Base-by-base conservation (phyloP, 352 stramenopile species). In the Globisporangium takayamanum region DNA sequence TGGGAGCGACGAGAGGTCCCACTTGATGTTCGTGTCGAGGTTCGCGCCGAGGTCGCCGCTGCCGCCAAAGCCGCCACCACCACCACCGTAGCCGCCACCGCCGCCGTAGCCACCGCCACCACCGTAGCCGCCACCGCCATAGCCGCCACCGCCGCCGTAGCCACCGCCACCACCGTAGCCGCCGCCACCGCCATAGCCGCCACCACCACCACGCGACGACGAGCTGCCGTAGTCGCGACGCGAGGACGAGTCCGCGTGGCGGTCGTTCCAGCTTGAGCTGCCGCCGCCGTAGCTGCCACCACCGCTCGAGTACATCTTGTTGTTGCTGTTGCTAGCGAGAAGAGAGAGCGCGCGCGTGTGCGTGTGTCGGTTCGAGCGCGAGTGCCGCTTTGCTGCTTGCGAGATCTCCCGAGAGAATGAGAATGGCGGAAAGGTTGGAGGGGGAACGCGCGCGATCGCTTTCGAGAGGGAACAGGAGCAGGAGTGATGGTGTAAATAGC, bases 21-120 rank as follows among this genome's bases (percentile, higher is more conserved):
- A 99, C 66, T 98, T 84, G 77, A 99, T 99, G 56, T 96, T 87
- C 10, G 76, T 82, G 56, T 88, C 74, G 47, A 99, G 76, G 65
- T 88, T 89, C 5, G 87, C 71, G 28, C 95, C 95, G 1, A 98
- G 69, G 64, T 92, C 87, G 33, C 84, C 80, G 30, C 74, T 77
- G 54, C 76, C 69, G 37, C 71, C 60, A 56, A 46, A 52, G 44
- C 64, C 68, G 52, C 56, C 57, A 53, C 73, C 69, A 22, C 67
- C 67, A 5, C 73, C 62, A n/a, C 71, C 72, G 22, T 67, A 67
- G 15, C 73, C 72, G 14, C 67, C 64, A 20, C 71, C 69, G 12
- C n/a, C n/a, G n/a, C n/a, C n/a, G n/a, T n/a, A n/a, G 7, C 30
- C 30, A 7, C 30, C 30, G 1, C 61, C 59, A 22, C 59, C 60